These are phyloP conservation scores for Dissophora ornata DNA, from an alignment of 192 early-diverging fungal genomes.

Conservation along the genomic window DNA sequence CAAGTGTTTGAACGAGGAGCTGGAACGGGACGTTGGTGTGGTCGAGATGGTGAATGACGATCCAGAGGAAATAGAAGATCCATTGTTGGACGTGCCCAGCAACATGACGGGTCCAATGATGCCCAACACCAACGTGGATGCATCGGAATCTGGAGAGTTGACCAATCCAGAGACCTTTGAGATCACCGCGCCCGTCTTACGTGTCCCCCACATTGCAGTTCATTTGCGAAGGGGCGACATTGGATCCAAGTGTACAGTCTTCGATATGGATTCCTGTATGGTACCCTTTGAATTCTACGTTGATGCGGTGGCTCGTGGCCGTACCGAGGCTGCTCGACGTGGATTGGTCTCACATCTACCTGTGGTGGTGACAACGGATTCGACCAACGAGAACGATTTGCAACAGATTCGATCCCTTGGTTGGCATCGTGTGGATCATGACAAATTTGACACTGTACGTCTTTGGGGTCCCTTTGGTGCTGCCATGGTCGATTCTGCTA, in stretches of 20 bases:
- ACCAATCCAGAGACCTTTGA: background rate
- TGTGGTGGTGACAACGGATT: slow-evolving; percentile 38
- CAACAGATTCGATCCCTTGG: slow-evolving; percentile 14
- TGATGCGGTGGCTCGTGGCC: slow-evolving; percentile 13
- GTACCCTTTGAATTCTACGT: slow-evolving; percentile 15
- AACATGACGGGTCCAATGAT: background rate
- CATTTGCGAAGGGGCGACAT: slow-evolving; percentile 46
- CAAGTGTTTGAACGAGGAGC: slow-evolving; percentile 14
- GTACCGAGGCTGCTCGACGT: background rate
- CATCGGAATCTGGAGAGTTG: slow-evolving; percentile 1
- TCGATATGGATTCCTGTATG: background rate
- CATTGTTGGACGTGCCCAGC: background rate
- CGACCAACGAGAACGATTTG: slow-evolving; percentile 21
- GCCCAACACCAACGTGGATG: background rate
- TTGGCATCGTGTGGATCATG: slow-evolving; percentile 46
- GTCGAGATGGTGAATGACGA: slow-evolving; percentile 21
- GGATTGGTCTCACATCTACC: slow-evolving; percentile 17
- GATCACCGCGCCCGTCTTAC: background rate
- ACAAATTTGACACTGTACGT: slow-evolving; percentile 4
- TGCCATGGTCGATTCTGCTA: slow-evolving; percentile 30
- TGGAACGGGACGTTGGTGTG: background rate
- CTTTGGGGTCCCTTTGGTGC: slow-evolving; percentile 36
- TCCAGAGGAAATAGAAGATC: slow-evolving; percentile 12
- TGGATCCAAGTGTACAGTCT: slow-evolving; percentile 5
- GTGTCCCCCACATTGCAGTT: slow-evolving; percentile 36